Base-by-base conservation (phyloP, 2,329 filamentous ascomycete species). In the Alternaria sp. region DNA sequence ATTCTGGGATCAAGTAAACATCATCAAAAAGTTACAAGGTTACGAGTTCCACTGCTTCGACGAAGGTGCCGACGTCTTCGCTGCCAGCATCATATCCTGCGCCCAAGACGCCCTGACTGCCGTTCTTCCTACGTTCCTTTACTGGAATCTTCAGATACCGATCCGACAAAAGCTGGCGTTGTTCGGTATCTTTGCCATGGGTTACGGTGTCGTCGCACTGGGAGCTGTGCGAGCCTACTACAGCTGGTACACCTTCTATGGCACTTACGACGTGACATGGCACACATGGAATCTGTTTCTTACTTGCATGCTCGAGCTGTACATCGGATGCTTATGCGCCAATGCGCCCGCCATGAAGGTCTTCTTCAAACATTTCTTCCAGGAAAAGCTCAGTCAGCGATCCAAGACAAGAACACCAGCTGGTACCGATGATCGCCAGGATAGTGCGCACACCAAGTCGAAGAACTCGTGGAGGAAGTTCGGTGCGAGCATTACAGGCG, bases 281-380 rank as follows among this genome's bases (percentile, higher is more conserved):
- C 57, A 61, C 5, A 63, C 64, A 5, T 73, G 69, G 68, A 59
- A 73, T 21, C 54, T 68, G 5, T 70, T 71, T 19, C 50, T 71
- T 1, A 67, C 64, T 25, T 64, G 69, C 3, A 58, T 77, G 54
- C 49, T 77, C 9, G 75, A 78, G 59, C 56, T 77, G 1, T 72
- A 77, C 25, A 65, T 78, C 11, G 76, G 75, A 1, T 70, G 66
- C 7, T 72, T 76, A 15, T 78, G 76, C 49, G 75, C 75, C 10
- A 77, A 77, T 10, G 71, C 72, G 2, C 76, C 76, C 3, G 69
- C 73, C 1, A 61, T 76, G 9, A 78, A 78, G 40, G 70, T 77
- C n/a, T 77, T 78, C 57, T 77, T 77, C 71, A 73, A 68, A 32
- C 68, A 73, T 46, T 72, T 72, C 66, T 70, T 77, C 69, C 60